phyloP scores from a whole-genome alignment of 2,329 filamentous ascomycete genomes.

The Falciphora oryzae region DNA sequence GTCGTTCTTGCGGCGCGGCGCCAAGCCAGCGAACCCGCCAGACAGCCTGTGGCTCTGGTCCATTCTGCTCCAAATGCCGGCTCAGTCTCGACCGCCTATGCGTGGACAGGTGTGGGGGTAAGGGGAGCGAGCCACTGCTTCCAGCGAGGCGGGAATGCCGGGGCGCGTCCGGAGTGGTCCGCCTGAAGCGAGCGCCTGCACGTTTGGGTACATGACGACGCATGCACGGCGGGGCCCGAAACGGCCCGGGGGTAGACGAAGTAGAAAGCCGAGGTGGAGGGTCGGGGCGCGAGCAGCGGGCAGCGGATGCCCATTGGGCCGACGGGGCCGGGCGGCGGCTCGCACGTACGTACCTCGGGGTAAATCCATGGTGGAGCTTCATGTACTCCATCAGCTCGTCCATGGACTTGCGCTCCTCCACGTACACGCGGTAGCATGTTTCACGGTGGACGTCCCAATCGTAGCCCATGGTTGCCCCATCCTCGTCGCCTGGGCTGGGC shows the following conservation, averaged over 20 bases:
- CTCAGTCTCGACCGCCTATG: no score
- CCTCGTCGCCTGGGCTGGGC: background rate
- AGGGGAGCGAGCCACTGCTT: no score
- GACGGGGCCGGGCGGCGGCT: background rate
- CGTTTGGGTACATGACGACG: background rate
- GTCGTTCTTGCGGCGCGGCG: no score
- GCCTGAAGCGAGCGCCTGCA: background rate
- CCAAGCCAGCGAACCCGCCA: no score
- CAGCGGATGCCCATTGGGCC: background rate
- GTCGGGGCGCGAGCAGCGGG: background rate
- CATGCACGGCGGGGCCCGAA: background rate
- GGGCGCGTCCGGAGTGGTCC: no score
- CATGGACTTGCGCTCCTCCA: conserved; percentile 66
- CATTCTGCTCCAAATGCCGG: no score
- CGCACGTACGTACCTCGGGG: conserved; percentile 54
- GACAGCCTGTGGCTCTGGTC: background rate
- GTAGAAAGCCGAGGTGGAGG: background rate
- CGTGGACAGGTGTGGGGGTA: no score
- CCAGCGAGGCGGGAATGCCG: no score
- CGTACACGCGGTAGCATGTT: conserved; percentile 57
- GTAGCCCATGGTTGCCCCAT: conserved; percentile 33
- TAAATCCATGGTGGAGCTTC: conserved; percentile 58
- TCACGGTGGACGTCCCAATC: conserved; percentile 40
- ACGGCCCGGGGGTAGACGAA: background rate
- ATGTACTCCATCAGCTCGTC: conserved; percentile 72